Evolutionary conservation across 257 asterid species (phyloP), one percentile per base, ranked within the genome.

Genomic region (Solanum etuberosum): DNA sequence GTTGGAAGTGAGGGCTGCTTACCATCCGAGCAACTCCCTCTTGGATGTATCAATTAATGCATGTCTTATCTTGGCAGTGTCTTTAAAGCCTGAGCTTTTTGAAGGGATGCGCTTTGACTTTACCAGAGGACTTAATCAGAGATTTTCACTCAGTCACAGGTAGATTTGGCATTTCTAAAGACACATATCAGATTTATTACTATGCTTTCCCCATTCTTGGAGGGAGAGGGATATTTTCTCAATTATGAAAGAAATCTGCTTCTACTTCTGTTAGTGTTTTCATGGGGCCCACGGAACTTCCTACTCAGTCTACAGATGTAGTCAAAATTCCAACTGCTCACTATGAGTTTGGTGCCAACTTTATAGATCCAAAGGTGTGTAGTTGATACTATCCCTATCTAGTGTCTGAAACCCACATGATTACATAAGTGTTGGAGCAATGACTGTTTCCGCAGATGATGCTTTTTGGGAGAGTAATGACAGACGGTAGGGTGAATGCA

Each of bases 21-120:
- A 54, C n/a, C 63, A 18, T 54, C 5, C 1, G 63, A 6, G 25
- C 63, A 54, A 54, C 25, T 54, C 63, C 63, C 11, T 54, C 25
- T 54, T 54, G 63, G 4, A 54, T 54, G 63, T 54, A 21, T 18
- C 11, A 5, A 80, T 31, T 32, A 48, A 81, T 81, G 38, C 31
- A 81, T 48, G 29, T 81, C 87, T 80, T 90, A 37, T 85, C 38
- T 83, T 92, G 87, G 88, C 98, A 97, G 99, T 95, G 99, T 94
- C 99, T 86, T 89, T 97, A 94, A 97, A 96, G 96, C 99, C 99
- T 5, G 99, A 97, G 82, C 94, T 96, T 70, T 97, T 97, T 89
- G 99, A 97, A 94, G 99, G 99, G 72, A 59, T 97, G 94, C 98
- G 99, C 67, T 94, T 97, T 90, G 99, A 97, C 90, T 97, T 97